Conservation (phyloP, 2,329 filamentous ascomycete species). For the Rugonectria rugulosa region DNA sequence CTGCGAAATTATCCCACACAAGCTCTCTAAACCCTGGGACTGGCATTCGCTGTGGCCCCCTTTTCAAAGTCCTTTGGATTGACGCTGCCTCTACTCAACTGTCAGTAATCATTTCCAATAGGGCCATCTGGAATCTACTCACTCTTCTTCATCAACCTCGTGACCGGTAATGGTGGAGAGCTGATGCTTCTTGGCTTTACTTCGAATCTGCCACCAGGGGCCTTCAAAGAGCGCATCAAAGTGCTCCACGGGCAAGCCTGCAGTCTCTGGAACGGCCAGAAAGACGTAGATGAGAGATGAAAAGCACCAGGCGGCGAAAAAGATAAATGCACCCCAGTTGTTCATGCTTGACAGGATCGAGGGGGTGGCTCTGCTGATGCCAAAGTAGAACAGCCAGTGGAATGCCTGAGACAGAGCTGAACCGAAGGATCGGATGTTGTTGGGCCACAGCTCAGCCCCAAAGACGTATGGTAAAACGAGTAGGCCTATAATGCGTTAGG, state of each 20-base stretch:
- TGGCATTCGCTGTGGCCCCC: background rate
- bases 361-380: conserved; percentile 44
- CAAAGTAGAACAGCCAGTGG: conserved; percentile 50
- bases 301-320: conserved; percentile 47
- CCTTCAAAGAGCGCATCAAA: conserved; percentile 46
- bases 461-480: conserved; percentile 54
- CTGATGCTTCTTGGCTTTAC: conserved; percentile 15
- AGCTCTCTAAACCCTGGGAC: background rate
- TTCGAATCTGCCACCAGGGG: conserved; percentile 28
- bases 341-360: conserved; percentile 43
- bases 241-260: conserved; percentile 48
- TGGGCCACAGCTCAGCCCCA: conserved; percentile 17
- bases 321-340: conserved; percentile 50
- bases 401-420: conserved; percentile 33
- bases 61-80: conserved; percentile 1
- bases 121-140: background rate
- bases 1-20: background rate
- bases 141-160: conserved; percentile 19
- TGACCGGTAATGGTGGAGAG: conserved; percentile 6
- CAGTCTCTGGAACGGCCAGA: conserved; percentile 49
- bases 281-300: conserved; percentile 48
- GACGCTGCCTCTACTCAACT: background rate
- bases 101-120: background rate
- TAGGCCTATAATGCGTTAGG: conserved; percentile 27
- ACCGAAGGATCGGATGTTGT: conserved; percentile 19